Evolutionary conservation across 2,329 filamentous ascomycete genomes (phyloP).

Genomic region (Epichloe festucae): DNA sequence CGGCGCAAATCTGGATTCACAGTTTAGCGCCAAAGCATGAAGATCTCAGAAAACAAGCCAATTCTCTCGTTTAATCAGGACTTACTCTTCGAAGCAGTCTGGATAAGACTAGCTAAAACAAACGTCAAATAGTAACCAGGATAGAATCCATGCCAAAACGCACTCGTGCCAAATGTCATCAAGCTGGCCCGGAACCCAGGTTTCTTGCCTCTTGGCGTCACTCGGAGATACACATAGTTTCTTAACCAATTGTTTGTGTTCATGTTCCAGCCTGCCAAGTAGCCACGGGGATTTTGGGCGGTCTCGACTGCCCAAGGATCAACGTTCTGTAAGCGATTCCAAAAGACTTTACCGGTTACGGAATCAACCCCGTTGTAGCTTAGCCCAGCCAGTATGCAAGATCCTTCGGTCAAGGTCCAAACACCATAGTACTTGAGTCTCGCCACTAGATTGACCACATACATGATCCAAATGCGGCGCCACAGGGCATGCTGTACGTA

Average conservation of each 20-base stretch:
- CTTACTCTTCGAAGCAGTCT: slow-evolving; percentile 89
- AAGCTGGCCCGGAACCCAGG: slow-evolving; percentile 90
- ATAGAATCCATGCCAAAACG: slow-evolving; percentile 97
- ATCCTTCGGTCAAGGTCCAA: slow-evolving; percentile 84
- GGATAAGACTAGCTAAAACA: slow-evolving; percentile 76
- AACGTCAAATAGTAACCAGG: slow-evolving; percentile 93
- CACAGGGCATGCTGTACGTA: slow-evolving; percentile 58
- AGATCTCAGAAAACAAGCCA: neutral
- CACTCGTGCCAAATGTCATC: slow-evolving; percentile 87
- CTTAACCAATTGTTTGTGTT: slow-evolving; percentile 96
- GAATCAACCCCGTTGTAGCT: slow-evolving; percentile 90
- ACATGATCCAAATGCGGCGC: slow-evolving; percentile 62
- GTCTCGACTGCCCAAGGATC: slow-evolving; percentile 73
- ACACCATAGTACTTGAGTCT: slow-evolving; percentile 95
- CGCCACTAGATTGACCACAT: slow-evolving; percentile 71
- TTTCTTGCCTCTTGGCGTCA: slow-evolving; percentile 91
- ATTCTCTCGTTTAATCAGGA: slow-evolving; percentile 9
- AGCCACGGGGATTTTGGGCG: slow-evolving; percentile 87
- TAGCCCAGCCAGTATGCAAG: slow-evolving; percentile 85
- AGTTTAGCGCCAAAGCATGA: neutral
- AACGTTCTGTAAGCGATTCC: slow-evolving; percentile 82
- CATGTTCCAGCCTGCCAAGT: slow-evolving; percentile 92
- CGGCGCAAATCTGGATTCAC: slow-evolving; percentile 63
- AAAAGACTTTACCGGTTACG: slow-evolving; percentile 70
- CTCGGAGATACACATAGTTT: slow-evolving; percentile 90